phyloP scores from a whole-genome alignment of 2,329 filamentous ascomycete genomes.

The Fusarium liriodendri region DNA sequence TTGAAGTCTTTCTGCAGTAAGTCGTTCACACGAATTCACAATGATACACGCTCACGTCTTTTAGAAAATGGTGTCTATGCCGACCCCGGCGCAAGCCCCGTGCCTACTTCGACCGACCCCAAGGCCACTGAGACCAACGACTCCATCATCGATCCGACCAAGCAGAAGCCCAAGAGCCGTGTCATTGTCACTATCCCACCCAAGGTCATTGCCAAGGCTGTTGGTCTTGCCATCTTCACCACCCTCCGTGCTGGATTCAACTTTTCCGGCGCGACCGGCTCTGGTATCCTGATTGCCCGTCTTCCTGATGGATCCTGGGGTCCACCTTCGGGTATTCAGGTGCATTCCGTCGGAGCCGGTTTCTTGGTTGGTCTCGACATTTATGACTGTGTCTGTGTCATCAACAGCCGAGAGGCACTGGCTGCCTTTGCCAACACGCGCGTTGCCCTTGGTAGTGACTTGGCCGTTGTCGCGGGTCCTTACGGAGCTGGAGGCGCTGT shows the following conservation, averaged over 20 bases:
- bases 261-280: slow-evolving; percentile 74
- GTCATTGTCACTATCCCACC: slow-evolving; percentile 66
- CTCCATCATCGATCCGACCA: slow-evolving; percentile 46
- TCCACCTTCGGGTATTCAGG: slow-evolving; percentile 83
- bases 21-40: slow-evolving; percentile 39
- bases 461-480: slow-evolving; percentile 78
- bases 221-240: slow-evolving; percentile 79
- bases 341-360: slow-evolving; percentile 83
- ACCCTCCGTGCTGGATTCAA: slow-evolving; percentile 75
- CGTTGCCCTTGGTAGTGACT: slow-evolving; percentile 81
- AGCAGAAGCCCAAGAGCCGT: slow-evolving; percentile 56
- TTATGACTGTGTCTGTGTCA: slow-evolving; percentile 89
- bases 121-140: slow-evolving; percentile 44
- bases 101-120: slow-evolving; percentile 47
- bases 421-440: slow-evolving; percentile 81
- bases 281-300: slow-evolving; percentile 72
- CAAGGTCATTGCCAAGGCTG: slow-evolving; percentile 72
- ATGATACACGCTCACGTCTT: slow-evolving; percentile 5
- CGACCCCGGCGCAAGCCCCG: slow-evolving; percentile 45
- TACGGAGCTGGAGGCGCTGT: slow-evolving; percentile 79
- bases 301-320: slow-evolving; percentile 78
- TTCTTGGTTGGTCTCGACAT: slow-evolving; percentile 87
- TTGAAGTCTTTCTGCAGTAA: slow-evolving; percentile 86
- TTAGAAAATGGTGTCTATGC: slow-evolving; percentile 65
- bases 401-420: slow-evolving; percentile 81